Evolutionary conservation across 768 basidiomycete genomes (phyloP).

Genomic region (Strobilomyces dryophilus): DNA sequence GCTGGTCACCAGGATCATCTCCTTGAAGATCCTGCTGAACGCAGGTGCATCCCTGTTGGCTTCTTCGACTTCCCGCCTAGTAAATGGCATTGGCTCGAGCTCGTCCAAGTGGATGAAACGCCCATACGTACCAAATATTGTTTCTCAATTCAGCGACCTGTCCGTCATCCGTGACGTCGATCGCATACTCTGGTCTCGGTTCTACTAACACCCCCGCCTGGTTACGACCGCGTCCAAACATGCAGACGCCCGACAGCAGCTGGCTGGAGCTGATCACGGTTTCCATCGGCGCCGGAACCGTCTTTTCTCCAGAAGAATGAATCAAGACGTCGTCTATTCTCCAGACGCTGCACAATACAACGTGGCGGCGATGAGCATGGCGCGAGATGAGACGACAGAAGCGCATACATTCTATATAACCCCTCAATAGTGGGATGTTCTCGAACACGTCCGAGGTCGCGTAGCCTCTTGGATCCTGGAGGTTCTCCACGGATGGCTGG

Average conservation of each 20-base stretch:
- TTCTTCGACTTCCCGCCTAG: constrained; percentile 32
- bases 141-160: constrained; percentile 32
- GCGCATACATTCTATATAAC: background rate
- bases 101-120: too few species aligned
- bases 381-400: background rate
- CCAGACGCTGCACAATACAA: background rate
- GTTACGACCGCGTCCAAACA: background rate
- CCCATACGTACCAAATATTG: constrained; percentile 23
- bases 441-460: background rate
- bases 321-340: background rate
- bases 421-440: background rate
- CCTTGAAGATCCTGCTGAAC: too few species aligned
- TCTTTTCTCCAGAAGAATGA: constrained; percentile 24
- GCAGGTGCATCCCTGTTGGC: too few species aligned
- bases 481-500: background rate
- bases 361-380: background rate
- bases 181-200: constrained; percentile 29
- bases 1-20: constrained; percentile 41
- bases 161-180: constrained; percentile 28
- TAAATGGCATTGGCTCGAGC: background rate
- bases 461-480: background rate
- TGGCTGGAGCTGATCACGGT: background rate
- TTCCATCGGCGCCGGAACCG: constrained; percentile 22
- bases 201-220: constrained; percentile 30
- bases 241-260: background rate